These are phyloP conservation scores for Pueraria montana DNA, from an alignment of 306 rosid genomes.

Conservation along the genomic window DNA sequence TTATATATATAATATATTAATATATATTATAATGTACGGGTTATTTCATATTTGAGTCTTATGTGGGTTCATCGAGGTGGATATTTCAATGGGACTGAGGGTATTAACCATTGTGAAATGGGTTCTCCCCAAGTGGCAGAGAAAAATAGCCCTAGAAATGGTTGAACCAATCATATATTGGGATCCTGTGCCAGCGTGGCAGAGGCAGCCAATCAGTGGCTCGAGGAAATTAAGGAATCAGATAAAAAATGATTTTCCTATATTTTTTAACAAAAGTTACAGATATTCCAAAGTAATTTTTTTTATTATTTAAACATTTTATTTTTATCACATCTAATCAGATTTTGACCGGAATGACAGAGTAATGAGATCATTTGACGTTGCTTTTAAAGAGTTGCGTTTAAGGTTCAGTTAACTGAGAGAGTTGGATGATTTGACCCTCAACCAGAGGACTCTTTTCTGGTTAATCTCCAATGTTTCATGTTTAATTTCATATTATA, in stretches of 20 bases:
- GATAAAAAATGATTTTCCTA: constrained; percentile 1
- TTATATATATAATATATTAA: not conserved
- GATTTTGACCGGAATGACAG: constrained; percentile 44
- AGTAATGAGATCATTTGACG: constrained; percentile 36
- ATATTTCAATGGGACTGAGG: constrained; percentile 40
- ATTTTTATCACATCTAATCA: constrained; percentile 57
- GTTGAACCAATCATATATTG: constrained; percentile 75
- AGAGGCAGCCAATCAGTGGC: constrained; percentile 76
- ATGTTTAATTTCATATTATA: constrained; percentile 15
- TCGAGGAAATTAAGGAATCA: constrained; percentile 97
- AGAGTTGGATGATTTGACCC: constrained; percentile 58
- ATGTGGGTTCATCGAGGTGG: constrained; percentile 56
- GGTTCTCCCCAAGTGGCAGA: constrained; percentile 45
- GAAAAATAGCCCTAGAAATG: constrained; percentile 43
- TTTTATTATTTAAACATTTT: constrained; percentile 37
- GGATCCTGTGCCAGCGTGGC: constrained; percentile 70
- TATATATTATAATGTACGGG: not conserved
- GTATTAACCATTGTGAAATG: constrained; percentile 61
- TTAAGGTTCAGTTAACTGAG: constrained; percentile 61
- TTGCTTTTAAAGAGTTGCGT: constrained; percentile 51
- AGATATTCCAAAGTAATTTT: not conserved
- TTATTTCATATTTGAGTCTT: constrained; percentile 8
- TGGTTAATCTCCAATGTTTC: constrained; percentile 11
- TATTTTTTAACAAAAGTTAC: no score
- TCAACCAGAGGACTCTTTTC: not conserved